phyloP scores from a whole-genome alignment of 805 yeast genomes.

The Ogataea pilisensis region DNA sequence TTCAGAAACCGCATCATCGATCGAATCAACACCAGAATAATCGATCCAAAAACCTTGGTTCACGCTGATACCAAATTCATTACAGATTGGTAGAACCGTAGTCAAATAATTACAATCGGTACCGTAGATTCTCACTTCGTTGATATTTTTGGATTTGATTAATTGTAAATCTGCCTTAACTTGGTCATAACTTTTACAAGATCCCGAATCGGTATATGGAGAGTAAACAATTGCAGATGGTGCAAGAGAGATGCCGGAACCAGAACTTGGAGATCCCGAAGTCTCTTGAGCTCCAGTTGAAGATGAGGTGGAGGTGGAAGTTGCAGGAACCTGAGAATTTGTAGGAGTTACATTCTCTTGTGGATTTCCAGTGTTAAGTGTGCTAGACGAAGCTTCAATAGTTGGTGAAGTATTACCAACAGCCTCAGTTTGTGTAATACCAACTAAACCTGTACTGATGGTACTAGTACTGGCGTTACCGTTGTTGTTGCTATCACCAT shows the following conservation, averaged over 20 bases:
- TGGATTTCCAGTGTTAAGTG: background rate
- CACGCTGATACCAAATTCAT: constrained; percentile 57
- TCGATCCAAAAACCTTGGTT: constrained; percentile 88
- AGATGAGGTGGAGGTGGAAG: too few relatives aligned
- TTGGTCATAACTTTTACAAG: constrained; percentile 57
- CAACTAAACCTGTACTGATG: background rate
- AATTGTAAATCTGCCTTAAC: constrained; percentile 56
- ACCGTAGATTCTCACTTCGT: constrained; percentile 73
- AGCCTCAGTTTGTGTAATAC: background rate
- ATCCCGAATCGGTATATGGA: constrained; percentile 67
- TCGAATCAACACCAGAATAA: constrained; percentile 59
- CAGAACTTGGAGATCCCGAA: constrained; percentile 26
- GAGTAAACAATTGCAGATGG: constrained; percentile 70
- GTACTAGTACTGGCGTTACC: background rate
- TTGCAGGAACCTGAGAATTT: too few relatives aligned
- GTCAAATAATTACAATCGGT: constrained; percentile 74
- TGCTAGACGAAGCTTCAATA: background rate
- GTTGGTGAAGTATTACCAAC: background rate
- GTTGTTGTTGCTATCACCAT: constrained; percentile 1
- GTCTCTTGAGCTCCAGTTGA: background rate
- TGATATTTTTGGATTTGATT: constrained; percentile 60
- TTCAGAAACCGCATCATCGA: constrained; percentile 53
- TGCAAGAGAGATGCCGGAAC: constrained; percentile 25
- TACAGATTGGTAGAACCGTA: constrained; percentile 60
- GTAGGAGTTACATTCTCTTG: background rate